Evolutionary conservation across 208 protist genomes (phyloP), one percentile per base, ranked within the genome.

Genomic region (Acanthamoeba pearcei): DNA sequence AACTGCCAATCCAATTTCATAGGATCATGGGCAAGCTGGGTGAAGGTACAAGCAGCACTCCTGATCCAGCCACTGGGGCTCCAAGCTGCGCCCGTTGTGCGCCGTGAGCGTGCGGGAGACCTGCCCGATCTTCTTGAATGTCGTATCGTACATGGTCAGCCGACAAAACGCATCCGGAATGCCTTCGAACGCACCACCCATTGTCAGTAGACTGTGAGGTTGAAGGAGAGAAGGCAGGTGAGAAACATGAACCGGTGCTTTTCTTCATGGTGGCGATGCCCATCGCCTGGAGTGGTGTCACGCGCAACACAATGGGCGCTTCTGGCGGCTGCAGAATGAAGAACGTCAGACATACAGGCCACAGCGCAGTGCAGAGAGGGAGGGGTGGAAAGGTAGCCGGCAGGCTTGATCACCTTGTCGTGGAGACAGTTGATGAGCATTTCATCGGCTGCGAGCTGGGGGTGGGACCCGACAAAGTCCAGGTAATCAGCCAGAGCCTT

Each of bases 61-160:
- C 42, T 83, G 74, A 9, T 83, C 74, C 17, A 13, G 42, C 74
- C 74, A 83, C 74, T 83, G 74, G 17, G 74, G 74, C 6, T 83
- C 74, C 22, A 83, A 22, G 74, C 74, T 83, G 17, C 74, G 42
- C 19, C 74, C 74, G 9, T 83, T 83, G 74, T 27, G 10, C 19
- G 74, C 74, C 24, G 74, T 55, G 17, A 83, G 74, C 17, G 74
- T 83, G 74, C 74, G 35, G n/a, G 42, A 46, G 6, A 83, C 46
- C 17, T 53, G 6, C 3, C 74, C 74, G 74, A 83, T 83, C 74
- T 55, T 83, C 42, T 83, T 83, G 74, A 83, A 83, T 22, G 35
- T 38, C 42, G 29, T 55, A 9, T 83, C 74, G 46, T 83, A 83
- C 74, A 83, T 83, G 38, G 74, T 55, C 38, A 83, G 46, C 19